Base-by-base conservation (phyloP, 1,284 basidiomycete species). In the Mycena citricolor region DNA sequence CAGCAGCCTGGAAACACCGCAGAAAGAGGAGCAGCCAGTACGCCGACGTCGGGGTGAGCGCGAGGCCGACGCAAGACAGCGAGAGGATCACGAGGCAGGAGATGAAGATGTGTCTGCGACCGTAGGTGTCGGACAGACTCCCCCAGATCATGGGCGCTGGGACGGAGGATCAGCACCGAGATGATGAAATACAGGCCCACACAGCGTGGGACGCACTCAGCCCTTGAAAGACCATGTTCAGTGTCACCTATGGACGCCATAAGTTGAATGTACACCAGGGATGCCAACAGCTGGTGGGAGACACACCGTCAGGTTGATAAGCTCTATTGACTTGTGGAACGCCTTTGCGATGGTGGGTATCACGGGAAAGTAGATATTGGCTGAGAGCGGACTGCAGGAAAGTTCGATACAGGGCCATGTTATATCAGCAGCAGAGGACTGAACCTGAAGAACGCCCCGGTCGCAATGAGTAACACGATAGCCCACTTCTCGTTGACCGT, bases 221-320 rank as follows among this genome's bases (percentile, higher is more conserved):
- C 13, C 82, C 86, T 64, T 91, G 87, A 19, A 88, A 66, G 25
- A 88, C 66, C 77, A 89, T 81, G 61, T 88, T 88, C 45, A 85
- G 76, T 0, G 86, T 89, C 17, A 90, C 67, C 69, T 70, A 39
- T n/a, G n/a, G n/a, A 11, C 2, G 33, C 30, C 2, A 39, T 7
- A 41, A 28, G 13, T 2, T 35, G 32, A 8, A 12, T 8, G 8
- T 29, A 22, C 25, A 13, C 12, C 22, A 25, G 13, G 32, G 20
- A 12, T 14, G 26, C 11, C 11, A 17, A 28, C 12, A 11, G 6
- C n/a, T 25, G 20, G 21, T 32, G 14, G 14, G 32, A 22, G 8
- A 45, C 54, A 31, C 46, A 69, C 81, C 1, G 85, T 85, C 25
- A 90, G 57, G 55, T 90, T 87, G 36, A 88, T 85, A 16, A 80